Evolutionary conservation across 2,329 filamentous ascomycete genomes (phyloP).

Genomic region (Fusarium nematophilum): DNA sequence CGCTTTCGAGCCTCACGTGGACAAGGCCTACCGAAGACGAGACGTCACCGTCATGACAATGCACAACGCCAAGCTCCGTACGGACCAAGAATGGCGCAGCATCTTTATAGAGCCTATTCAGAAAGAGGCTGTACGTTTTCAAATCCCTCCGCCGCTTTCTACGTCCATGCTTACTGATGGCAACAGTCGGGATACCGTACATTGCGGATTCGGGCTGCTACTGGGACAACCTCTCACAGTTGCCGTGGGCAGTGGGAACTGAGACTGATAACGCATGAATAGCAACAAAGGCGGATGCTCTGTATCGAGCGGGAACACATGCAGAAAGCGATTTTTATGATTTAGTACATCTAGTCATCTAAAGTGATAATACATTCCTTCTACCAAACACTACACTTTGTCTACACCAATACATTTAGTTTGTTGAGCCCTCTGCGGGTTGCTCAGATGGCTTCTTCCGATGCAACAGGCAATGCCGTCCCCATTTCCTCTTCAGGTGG

Average conservation of each 20-base stretch:
- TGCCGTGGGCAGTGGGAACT: slow-evolving; percentile 33
- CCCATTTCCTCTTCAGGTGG: slow-evolving; percentile 81
- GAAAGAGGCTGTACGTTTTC: slow-evolving; percentile 7
- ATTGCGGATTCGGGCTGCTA: background rate
- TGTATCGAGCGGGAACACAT: too few species aligned
- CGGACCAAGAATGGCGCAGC: slow-evolving; percentile 20
- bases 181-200: background rate
- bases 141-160: background rate
- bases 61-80: slow-evolving; percentile 36
- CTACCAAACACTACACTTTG: background rate
- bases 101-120: slow-evolving; percentile 16
- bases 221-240: slow-evolving; percentile 27
- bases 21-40: slow-evolving; percentile 33
- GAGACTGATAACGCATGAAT: background rate
- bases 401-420: background rate
- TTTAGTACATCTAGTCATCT: slow-evolving; percentile 4
- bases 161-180: background rate
- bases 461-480: slow-evolving; percentile 84
- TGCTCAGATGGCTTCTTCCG: slow-evolving; percentile 53
- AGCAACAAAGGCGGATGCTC: too few species aligned
- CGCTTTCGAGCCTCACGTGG: slow-evolving; percentile 16
- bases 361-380: slow-evolving; percentile 10
- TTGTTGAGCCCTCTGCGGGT: background rate
- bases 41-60: slow-evolving; percentile 40
- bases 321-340: slow-evolving; percentile 13